Conservation (phyloP, 2,329 filamentous ascomycete species). For the Neocucurbitaria cava region DNA sequence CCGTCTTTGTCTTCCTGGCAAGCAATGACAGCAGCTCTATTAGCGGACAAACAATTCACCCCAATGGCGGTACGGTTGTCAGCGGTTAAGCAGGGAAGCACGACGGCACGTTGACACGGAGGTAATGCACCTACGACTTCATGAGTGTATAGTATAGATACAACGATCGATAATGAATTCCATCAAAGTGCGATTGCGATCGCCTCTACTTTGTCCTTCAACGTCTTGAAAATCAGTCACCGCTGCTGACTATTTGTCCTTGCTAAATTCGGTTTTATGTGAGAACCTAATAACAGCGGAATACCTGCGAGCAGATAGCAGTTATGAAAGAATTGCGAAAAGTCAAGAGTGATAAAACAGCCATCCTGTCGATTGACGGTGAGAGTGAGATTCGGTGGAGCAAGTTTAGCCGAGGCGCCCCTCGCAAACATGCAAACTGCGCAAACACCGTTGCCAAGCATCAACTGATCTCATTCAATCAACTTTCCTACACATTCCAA, state of each 20-base stretch:
- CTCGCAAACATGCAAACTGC: constrained; percentile 23
- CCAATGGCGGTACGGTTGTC: constrained; percentile 56
- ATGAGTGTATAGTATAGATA: constrained; percentile 9
- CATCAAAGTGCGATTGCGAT: too few relatives aligned
- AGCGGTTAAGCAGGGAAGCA: constrained; percentile 30
- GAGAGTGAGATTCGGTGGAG: neutral
- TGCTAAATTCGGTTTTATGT: too few relatives aligned
- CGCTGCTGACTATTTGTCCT: too few relatives aligned
- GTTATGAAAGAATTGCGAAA: neutral
- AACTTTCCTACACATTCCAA: constrained; percentile 9
- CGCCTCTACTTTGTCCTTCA: too few relatives aligned
- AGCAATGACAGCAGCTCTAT: constrained; percentile 76
- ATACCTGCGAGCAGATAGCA: too few relatives aligned
- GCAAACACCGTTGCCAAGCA: constrained; percentile 29
- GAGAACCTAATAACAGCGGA: too few relatives aligned
- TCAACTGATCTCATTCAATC: constrained; percentile 27
- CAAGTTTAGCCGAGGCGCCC: constrained; percentile 13
- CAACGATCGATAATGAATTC: constrained; percentile 2
- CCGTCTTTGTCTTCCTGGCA: constrained; percentile 82
- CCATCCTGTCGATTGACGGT: neutral
- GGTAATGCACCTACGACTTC: neutral
- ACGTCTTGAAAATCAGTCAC: too few relatives aligned
- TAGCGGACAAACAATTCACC: constrained; percentile 74
- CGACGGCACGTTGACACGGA: neutral
- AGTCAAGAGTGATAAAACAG: neutral